phyloP scores from a whole-genome alignment of 495 filamentous ascomycete genomes.

The Podospora pseudoanserina region DNA sequence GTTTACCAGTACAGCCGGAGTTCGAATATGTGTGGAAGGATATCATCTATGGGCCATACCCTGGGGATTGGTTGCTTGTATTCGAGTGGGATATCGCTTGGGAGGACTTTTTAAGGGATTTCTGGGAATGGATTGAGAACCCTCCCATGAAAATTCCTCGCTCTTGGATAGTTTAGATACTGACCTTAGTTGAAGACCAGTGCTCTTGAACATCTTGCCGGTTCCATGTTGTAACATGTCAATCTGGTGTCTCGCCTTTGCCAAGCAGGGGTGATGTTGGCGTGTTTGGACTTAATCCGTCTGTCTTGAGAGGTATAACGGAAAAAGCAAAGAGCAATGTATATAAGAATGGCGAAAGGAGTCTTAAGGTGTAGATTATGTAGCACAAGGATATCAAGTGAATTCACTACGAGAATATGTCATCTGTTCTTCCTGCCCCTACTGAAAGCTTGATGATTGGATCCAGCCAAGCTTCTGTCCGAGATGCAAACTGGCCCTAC shows the following conservation, averaged over 20 bases:
- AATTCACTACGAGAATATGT: background rate
- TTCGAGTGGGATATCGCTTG: background rate
- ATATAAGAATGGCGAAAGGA: background rate
- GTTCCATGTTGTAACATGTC: background rate
- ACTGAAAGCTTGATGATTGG: background rate
- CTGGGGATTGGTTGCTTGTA: background rate
- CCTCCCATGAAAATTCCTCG: background rate
- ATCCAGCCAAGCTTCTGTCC: background rate
- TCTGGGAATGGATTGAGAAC: background rate
- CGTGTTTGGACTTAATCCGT: background rate
- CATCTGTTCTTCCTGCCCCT: too few relatives aligned
- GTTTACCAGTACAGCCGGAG: background rate
- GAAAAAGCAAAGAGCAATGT: background rate
- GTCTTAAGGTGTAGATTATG: background rate
- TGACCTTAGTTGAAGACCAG: background rate
- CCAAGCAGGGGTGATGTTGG: background rate
- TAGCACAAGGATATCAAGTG: background rate
- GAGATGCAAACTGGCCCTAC: slow-evolving; percentile 5
- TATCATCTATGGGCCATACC: background rate
- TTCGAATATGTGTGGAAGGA: background rate
- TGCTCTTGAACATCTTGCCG: too few relatives aligned
- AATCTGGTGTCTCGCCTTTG: background rate
- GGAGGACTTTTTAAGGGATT: background rate
- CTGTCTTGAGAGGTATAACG: background rate
- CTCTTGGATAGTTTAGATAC: background rate